phyloP scores from a whole-genome alignment of 495 filamentous ascomycete species.

The Talaromyces trachyspermus region DNA sequence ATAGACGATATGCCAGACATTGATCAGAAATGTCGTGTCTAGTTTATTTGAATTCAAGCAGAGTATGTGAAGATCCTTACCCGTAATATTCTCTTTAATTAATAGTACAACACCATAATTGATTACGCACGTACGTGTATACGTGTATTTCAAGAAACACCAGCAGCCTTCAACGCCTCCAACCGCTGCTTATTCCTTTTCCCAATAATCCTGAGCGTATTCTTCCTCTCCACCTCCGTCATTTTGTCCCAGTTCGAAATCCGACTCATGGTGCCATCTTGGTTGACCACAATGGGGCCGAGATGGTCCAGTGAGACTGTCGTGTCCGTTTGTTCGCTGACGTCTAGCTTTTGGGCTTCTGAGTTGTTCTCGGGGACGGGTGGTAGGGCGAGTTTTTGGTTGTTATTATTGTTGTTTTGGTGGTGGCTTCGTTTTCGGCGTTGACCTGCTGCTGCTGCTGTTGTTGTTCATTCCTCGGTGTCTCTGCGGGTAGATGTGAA shows the following conservation, averaged over 20 bases:
- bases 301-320: slow-evolving; percentile 49
- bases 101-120: too few species aligned
- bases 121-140: too few species aligned
- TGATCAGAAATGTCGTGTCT: too few species aligned
- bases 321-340: slow-evolving; percentile 35
- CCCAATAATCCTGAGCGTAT: slow-evolving; percentile 53
- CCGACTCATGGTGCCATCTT: slow-evolving; percentile 55
- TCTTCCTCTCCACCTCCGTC: slow-evolving; percentile 53
- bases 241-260: slow-evolving; percentile 63
- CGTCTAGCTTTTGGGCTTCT: slow-evolving; percentile 27
- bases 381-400: slow-evolving; percentile 1
- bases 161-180: slow-evolving; percentile 41
- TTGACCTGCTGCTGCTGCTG: not conserved
- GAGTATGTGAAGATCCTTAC: too few species aligned
- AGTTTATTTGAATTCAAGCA: too few species aligned
- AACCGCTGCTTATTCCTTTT: slow-evolving; percentile 57
- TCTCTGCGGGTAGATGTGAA: not conserved
- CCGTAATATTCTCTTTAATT: too few species aligned
- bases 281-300: slow-evolving; percentile 61
- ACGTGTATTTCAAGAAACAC: slow-evolving; percentile 4
- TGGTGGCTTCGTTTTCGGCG: not conserved
- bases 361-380: not conserved
- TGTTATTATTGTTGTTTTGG: not conserved
- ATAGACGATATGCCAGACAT: too few species aligned
- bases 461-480: too few species aligned